Evolutionary conservation across 176 grass and related monocot species (phyloP).

Genomic region (Lolium perenne): DNA sequence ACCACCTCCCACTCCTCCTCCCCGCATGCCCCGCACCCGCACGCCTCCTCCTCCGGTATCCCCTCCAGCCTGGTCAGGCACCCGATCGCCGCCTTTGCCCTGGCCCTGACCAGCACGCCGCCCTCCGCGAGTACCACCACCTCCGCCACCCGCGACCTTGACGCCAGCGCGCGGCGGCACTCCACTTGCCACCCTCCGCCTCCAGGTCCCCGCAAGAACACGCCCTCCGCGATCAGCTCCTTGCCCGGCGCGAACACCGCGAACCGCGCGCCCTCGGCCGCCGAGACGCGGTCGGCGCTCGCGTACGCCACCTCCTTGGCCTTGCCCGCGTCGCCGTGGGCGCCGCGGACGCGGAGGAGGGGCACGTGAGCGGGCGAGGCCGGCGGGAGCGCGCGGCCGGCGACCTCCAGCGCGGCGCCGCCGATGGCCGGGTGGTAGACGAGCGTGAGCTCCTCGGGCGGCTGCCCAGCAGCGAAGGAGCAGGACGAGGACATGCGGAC

Average conservation of each 20-base stretch:
- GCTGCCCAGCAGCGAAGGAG: no score
- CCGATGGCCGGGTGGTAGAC: conserved; percentile 55
- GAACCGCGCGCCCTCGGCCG: conserved; percentile 61
- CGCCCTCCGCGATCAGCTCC: conserved; percentile 30
- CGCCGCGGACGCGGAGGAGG: conserved; percentile 25
- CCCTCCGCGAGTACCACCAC: conserved; percentile 50
- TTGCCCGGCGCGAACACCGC: conserved; percentile 49
- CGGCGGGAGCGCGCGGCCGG: conserved; percentile 41
- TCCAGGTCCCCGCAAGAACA: conserved; percentile 34
- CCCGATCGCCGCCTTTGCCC: neutral
- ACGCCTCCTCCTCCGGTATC: conserved; percentile 54
- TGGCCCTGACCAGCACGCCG: conserved; percentile 38
- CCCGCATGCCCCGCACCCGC: conserved; percentile 40
- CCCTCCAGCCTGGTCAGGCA: conserved; percentile 50
- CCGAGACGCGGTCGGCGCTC: conserved; percentile 52
- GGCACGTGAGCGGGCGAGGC: conserved; percentile 39
- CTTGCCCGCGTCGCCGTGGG: neutral
- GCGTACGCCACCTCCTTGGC: conserved; percentile 41
- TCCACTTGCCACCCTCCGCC: conserved; percentile 46
- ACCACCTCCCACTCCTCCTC: conserved; percentile 50
- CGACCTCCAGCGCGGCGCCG: conserved; percentile 46
- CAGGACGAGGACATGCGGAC: conserved; percentile 56
- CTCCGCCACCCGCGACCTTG: conserved; percentile 1
- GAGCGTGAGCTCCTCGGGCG: conserved; percentile 43
- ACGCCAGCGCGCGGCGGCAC: conserved; percentile 3